These are phyloP conservation scores for Leccinum boreale DNA, from an alignment of 768 basidiomycete genomes.

Conservation along the genomic window DNA sequence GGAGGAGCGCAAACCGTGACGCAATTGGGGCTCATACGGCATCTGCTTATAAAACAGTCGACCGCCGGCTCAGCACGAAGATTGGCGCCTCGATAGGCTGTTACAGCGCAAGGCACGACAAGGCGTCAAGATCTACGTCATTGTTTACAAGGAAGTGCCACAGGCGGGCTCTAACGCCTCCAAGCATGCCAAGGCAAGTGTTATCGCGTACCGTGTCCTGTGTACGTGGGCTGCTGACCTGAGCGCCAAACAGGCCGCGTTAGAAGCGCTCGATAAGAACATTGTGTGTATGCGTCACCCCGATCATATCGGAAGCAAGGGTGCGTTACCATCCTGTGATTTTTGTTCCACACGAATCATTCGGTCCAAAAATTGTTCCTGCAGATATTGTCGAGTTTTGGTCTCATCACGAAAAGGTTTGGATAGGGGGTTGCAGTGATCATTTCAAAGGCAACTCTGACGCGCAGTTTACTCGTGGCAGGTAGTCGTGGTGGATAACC, in stretches of 20 bases:
- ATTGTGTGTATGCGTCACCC: conserved; percentile 89
- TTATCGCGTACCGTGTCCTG: not conserved
- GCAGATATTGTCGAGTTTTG: conserved; percentile 79
- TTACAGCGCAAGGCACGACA: conserved; percentile 86
- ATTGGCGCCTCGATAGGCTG: conserved; percentile 87
- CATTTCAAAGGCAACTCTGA: not conserved
- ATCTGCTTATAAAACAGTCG: conserved; percentile 36
- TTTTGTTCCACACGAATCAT: not conserved
- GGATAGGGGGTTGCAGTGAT: not conserved
- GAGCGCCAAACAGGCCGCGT: conserved; percentile 45
- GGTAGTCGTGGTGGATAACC: conserved; percentile 86
- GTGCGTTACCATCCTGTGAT: conserved; percentile 21
- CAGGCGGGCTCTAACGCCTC: conserved; percentile 91
- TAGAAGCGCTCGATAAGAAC: conserved; percentile 84
- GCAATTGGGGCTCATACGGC: conserved; percentile 2
- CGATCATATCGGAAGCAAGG: conserved; percentile 83
- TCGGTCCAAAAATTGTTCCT: not conserved
- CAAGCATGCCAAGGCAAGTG: conserved; percentile 70
- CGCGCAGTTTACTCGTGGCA: conserved; percentile 7
- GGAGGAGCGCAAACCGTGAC: too few species aligned
- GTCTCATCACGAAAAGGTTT: conserved; percentile 87
- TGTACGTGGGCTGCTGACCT: not conserved
- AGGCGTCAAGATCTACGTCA: conserved; percentile 87
- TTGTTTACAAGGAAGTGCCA: conserved; percentile 95
- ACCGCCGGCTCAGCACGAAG: conserved; percentile 78